Evolutionary conservation across 2,329 filamentous ascomycete species (phyloP).

Genomic region (Calonectria crousiana): DNA sequence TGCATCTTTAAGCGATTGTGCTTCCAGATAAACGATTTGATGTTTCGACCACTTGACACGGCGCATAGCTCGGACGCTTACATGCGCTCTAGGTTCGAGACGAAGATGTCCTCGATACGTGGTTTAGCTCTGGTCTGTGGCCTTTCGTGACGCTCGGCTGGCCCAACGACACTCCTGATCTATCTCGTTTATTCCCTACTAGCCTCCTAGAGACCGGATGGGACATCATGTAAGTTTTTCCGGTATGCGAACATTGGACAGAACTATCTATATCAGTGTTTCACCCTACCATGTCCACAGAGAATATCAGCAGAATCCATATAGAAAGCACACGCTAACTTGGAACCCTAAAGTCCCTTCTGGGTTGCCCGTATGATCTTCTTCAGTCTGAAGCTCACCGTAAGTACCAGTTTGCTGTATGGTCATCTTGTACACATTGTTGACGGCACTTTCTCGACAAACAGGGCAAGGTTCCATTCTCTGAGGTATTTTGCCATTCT

Average conservation of each 20-base stretch:
- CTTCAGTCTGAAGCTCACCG: slow-evolving; percentile 90
- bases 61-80: not conserved
- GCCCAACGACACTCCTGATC: slow-evolving; percentile 83
- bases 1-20: not conserved
- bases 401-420: not conserved
- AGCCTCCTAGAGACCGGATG: slow-evolving; percentile 94
- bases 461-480: slow-evolving; percentile 82
- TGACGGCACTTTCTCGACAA: too few relatives aligned
- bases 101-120: slow-evolving; percentile 90
- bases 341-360: slow-evolving; percentile 66
- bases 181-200: slow-evolving; percentile 88
- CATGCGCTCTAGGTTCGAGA: slow-evolving; percentile 76
- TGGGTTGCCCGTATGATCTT: slow-evolving; percentile 97
- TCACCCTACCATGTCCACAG: not conserved
- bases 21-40: not conserved
- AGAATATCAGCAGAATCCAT: not conserved
- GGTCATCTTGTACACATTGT: not conserved
- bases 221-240: slow-evolving; percentile 76
- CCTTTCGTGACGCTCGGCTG: slow-evolving; percentile 94
- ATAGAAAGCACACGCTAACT: not conserved
- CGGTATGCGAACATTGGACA: too few relatives aligned
- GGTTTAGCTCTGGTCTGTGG: slow-evolving; percentile 96
- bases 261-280: not conserved
- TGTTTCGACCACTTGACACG: too few relatives aligned
- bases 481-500: slow-evolving; percentile 90